Conservation (phyloP, 176 grass and related monocot species). For the Triticum timopheevii region DNA sequence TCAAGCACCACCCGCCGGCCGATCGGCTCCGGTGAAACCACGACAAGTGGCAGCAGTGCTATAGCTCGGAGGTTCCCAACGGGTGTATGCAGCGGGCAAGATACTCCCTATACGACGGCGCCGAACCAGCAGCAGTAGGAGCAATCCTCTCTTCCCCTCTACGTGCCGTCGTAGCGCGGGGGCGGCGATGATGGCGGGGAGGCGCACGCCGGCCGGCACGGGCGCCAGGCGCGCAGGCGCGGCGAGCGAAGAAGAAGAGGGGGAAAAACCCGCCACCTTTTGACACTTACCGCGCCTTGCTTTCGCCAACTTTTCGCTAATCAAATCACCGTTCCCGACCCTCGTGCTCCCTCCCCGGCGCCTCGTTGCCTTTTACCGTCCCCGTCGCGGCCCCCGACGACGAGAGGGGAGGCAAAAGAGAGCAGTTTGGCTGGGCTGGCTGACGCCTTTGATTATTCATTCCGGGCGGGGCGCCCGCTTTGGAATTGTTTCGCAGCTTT, state of each 20-base stretch:
- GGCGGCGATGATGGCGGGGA: conserved; percentile 48
- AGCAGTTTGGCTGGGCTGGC: not conserved
- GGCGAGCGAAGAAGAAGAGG: not conserved
- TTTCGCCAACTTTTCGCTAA: conserved; percentile 13
- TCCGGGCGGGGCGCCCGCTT: not conserved
- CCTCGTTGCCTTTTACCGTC: not conserved
- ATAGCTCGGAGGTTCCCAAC: too few relatives aligned
- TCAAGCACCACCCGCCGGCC: not conserved
- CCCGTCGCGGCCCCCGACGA: conserved; percentile 13
- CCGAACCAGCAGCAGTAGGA: too few relatives aligned
- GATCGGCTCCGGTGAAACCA: too few relatives aligned
- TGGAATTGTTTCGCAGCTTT: conserved; percentile 38
- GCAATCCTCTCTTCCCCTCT: too few relatives aligned
- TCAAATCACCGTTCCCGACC: conserved; percentile 30
- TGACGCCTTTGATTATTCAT: conserved; percentile 30
- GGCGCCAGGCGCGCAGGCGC: not conserved
- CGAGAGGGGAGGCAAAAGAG: not conserved
- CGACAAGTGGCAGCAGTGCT: not conserved
- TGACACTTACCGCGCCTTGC: not conserved
- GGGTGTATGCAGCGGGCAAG: too few relatives aligned
- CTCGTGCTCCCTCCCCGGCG: conserved; percentile 21
- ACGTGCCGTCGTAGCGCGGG: not conserved
- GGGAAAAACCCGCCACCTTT: not conserved
- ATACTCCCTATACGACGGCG: too few relatives aligned
- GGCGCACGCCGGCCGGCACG: conserved; percentile 43